Percentiles rank a stretch among this genome's conserved stretches.
Conservation (phyloP, 768 basidiomycete genomes). For the Pleurotus platypus region DNA sequence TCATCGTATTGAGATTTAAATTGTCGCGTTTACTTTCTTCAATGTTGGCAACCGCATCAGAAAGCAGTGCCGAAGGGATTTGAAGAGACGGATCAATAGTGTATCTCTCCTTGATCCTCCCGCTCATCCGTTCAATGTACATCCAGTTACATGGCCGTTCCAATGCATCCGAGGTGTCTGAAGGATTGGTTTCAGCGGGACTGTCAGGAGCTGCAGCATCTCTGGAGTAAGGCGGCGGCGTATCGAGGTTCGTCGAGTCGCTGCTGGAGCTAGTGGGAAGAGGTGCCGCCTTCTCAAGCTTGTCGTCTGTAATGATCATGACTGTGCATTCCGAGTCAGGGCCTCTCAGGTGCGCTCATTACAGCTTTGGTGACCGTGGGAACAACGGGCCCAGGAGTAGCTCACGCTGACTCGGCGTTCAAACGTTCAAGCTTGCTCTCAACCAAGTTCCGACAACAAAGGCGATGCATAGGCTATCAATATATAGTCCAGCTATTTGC, state of each 20-base stretch:
- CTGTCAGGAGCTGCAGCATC: not conserved
- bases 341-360: too few relatives aligned
- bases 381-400: too few relatives aligned
- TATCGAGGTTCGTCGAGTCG: not conserved
- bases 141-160: conserved; percentile 11
- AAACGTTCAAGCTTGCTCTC: too few relatives aligned
- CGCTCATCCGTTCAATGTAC: conserved; percentile 14
- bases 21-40: conserved; percentile 18
- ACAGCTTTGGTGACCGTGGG: too few relatives aligned
- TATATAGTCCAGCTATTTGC: too few relatives aligned
- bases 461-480: too few relatives aligned
- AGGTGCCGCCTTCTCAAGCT: not conserved
- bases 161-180: not conserved
- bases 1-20: conserved; percentile 33
- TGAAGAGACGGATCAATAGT: conserved; percentile 37
- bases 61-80: conserved; percentile 33
- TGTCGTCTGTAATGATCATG: conserved; percentile 5
- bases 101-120: conserved; percentile 30
- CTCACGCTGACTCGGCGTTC: too few relatives aligned
- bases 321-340: too few relatives aligned
- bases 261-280: not conserved
- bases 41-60: conserved; percentile 17
- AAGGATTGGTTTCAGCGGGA: not conserved
- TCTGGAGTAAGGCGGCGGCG: not conserved
- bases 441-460: too few relatives aligned